Percentiles rank a stretch among this genome's conserved stretches.
Evolutionary conservation across 2,329 filamentous ascomycete species (phyloP).

Genomic region (Microcera coccophila): DNA sequence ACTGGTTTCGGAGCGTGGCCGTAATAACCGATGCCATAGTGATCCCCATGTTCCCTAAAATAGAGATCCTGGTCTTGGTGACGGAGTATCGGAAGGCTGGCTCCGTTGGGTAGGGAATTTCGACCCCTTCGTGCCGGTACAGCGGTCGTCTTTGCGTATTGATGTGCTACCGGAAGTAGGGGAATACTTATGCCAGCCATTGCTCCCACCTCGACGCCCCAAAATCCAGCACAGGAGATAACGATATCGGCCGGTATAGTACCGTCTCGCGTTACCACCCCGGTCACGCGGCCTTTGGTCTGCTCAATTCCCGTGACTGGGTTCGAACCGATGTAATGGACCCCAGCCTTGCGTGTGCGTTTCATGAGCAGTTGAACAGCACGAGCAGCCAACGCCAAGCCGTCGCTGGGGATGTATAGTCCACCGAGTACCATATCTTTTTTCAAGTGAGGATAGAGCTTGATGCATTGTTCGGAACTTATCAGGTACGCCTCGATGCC

Average conservation of each 20-base stretch:
- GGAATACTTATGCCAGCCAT: conserved; percentile 58
- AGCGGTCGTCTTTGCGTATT: conserved; percentile 59
- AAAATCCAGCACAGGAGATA: conserved; percentile 61
- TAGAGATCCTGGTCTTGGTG: conserved; percentile 63
- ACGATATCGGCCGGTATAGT: conserved; percentile 56
- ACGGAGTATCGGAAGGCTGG: conserved; percentile 54
- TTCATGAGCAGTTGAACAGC: conserved; percentile 59
- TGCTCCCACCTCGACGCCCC: conserved; percentile 61
- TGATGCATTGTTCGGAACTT: conserved; percentile 47
- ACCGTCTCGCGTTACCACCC: conserved; percentile 48
- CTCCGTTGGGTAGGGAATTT: conserved; percentile 41
- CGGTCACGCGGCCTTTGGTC: conserved; percentile 48
- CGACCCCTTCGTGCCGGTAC: conserved; percentile 42
- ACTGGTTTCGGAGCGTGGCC: conserved; percentile 60
- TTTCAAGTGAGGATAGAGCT: conserved; percentile 53
- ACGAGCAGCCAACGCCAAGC: conserved; percentile 57
- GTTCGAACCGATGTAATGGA: conserved; percentile 53
- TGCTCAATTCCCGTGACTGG: conserved; percentile 55
- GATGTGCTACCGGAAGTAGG: conserved; percentile 58
- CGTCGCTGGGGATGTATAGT: conserved; percentile 57
- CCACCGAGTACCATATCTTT: conserved; percentile 53
- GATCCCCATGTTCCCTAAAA: conserved; percentile 61
- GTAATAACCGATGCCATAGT: conserved; percentile 61
- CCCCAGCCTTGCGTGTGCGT: conserved; percentile 54
- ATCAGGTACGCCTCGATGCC: conserved; percentile 54